Evolutionary conservation across 192 early-diverging fungal species (phyloP), one percentile per base, ranked within the genome.

Genomic region (Backusella psychrophila): DNA sequence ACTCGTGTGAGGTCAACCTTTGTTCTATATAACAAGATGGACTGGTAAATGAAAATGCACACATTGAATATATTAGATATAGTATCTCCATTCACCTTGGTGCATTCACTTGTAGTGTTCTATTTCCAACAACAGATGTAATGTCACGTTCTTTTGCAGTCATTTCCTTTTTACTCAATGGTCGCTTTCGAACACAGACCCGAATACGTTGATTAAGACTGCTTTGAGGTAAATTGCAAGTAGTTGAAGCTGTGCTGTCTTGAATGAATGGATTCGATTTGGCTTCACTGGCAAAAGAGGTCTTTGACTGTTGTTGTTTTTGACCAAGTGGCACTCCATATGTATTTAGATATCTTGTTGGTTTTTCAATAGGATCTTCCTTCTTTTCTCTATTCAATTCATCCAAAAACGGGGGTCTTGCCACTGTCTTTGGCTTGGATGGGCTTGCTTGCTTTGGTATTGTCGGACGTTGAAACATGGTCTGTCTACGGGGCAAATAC

Each of bases 161-260:
- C 38, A 87, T 66, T 81, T 99, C 97, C 77, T 95, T 96, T 74
- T 86, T 87, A 87, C 87, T 97, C 29, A 99, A 85, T 4, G 97
- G 97, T 36, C 97, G 86, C 82, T 99, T 99, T 35, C 97, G 89
- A 33, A 99, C 97, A 74, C 97, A 99, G 36, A 99, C 97, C 69
- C 96, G 92, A 78, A 99, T 99, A 52, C 93, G 87, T 76, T 97
- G 95, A 36, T 84, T 83, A 42, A 94, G 85, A 69, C 91, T 90
- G 29, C 84, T 81, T 29, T 59, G 53, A 6, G 76, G 46, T 26
- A 73, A 29, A 4, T 29, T 14, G 1, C 23, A n/a, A 1, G 1
- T 63, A 26, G 11, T 56, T 8, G 21, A 56, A 6, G 53, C 2
- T 44, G 42, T 44, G 12, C 0, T 44, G 72, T 52, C 69, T 81